Evolutionary conservation across 2,329 filamentous ascomycete species (phyloP).

Genomic region (Tympanopsis confertula): DNA sequence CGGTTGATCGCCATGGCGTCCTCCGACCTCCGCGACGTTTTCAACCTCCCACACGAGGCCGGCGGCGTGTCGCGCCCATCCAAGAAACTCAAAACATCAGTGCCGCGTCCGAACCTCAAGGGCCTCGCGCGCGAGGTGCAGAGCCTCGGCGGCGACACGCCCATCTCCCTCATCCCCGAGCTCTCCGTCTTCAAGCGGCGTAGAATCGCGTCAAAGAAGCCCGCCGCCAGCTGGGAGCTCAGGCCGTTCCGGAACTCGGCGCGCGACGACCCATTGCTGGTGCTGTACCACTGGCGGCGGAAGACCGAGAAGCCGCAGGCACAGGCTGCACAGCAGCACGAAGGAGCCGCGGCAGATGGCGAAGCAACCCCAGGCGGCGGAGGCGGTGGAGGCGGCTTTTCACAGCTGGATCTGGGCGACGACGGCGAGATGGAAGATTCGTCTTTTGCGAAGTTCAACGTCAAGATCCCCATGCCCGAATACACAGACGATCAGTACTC

Average conservation of each 20-base stretch:
- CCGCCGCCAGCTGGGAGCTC: slow-evolving; percentile 52
- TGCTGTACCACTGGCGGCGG: slow-evolving; percentile 71
- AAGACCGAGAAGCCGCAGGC: slow-evolving; percentile 33
- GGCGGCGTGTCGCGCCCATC: slow-evolving; percentile 38
- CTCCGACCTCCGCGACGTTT: slow-evolving; percentile 76
- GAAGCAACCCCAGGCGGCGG: slow-evolving; percentile 15
- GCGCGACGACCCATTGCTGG: slow-evolving; percentile 53
- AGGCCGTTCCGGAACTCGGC: slow-evolving; percentile 67
- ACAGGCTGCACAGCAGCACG: slow-evolving; percentile 19
- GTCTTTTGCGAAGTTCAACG: slow-evolving; percentile 76
- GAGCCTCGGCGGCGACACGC: slow-evolving; percentile 53
- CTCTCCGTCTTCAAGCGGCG: slow-evolving; percentile 47
- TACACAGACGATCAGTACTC: slow-evolving; percentile 86
- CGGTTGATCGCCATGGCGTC: no score
- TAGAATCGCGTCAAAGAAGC: slow-evolving; percentile 39
- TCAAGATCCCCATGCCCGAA: slow-evolving; percentile 63
- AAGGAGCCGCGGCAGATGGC: slow-evolving; percentile 8
- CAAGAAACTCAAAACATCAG: slow-evolving; percentile 65
- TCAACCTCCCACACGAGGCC: slow-evolving; percentile 62
- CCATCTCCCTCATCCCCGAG: slow-evolving; percentile 55
- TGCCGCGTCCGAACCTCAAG: slow-evolving; percentile 47
- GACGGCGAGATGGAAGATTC: slow-evolving; percentile 38
- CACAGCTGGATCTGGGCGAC: slow-evolving; percentile 12
- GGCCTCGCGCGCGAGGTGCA: slow-evolving; percentile 56
- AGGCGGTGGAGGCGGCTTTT: slow-evolving; percentile 22